Conservation (phyloP, 139 green algal genomes). For the Chlamydomonas eustigma region DNA sequence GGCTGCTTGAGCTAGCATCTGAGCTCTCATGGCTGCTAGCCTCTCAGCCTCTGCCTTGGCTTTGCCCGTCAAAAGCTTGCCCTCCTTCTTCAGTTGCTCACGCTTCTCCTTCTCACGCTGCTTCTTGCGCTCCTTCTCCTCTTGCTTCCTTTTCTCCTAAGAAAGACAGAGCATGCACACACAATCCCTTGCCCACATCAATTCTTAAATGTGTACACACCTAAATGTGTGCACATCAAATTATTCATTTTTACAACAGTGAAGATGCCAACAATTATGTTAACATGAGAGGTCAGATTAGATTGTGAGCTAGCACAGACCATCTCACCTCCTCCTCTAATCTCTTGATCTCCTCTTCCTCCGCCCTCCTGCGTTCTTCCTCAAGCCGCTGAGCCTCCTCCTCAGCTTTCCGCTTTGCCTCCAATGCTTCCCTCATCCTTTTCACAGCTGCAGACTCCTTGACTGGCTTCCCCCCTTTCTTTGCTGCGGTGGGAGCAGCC, state of each 20-base stretch:
- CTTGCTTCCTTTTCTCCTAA: conserved; percentile 60
- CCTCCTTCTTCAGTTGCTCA: conserved; percentile 79
- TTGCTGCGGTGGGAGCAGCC: conserved; percentile 22
- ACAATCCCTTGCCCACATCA: neutral
- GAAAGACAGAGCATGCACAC: neutral
- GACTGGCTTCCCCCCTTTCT: conserved; percentile 52
- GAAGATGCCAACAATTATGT: neutral
- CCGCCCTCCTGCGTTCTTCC: conserved; percentile 41
- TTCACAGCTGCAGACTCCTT: conserved; percentile 73
- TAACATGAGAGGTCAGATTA: neutral
- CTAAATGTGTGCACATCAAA: neutral
- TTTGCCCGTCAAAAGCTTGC: conserved; percentile 87
- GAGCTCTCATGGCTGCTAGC: conserved; percentile 73
- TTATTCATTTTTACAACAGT: neutral
- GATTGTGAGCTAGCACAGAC: neutral
- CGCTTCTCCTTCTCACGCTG: conserved; percentile 44
- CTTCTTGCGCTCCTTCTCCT: conserved; percentile 69
- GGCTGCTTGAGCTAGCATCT: conserved; percentile 41
- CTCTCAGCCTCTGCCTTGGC: conserved; percentile 89
- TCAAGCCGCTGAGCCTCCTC: conserved; percentile 57
- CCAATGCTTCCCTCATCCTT: conserved; percentile 71
- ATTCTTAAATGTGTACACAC: neutral
- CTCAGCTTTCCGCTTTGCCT: conserved; percentile 55
- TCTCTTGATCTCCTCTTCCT: neutral
- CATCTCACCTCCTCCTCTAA: conserved; percentile 38